Conservation (phyloP, 305 asterid species). For the Fraxinus dipetala region DNA sequence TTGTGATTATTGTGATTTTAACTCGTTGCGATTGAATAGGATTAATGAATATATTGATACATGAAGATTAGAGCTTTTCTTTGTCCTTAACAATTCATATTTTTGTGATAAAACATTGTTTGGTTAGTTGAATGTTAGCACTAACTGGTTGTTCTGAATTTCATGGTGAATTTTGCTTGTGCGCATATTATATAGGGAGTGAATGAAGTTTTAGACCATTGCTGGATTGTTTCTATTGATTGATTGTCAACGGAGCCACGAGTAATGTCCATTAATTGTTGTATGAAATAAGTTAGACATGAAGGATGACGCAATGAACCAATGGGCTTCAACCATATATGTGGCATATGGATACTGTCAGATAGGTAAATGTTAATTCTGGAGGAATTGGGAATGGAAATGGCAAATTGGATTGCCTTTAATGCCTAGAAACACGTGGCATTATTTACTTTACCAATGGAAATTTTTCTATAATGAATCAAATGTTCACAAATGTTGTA, state of each 20-base stretch:
- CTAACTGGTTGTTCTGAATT: not conserved
- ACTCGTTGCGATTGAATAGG: not conserved
- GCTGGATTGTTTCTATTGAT: not conserved
- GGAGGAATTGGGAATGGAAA: not conserved
- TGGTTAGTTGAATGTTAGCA: not conserved
- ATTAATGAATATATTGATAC: not conserved
- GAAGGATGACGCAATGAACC: not conserved
- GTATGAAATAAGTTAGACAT: not conserved
- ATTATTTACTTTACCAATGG: not conserved
- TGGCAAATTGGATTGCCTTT: not conserved
- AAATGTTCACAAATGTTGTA: not conserved
- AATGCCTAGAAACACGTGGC: not conserved
- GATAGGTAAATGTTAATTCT: not conserved
- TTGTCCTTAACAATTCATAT: not conserved
- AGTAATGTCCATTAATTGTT: not conserved
- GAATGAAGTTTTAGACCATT: not conserved
- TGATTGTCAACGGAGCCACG: not conserved
- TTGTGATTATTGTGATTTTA: not conserved
- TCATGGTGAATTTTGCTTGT: not conserved
- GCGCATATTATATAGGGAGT: not conserved
- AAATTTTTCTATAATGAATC: not conserved
- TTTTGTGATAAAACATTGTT: not conserved
- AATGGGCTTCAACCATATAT: not conserved
- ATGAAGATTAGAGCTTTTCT: not conserved
- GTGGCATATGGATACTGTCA: not conserved